phyloP scores from a whole-genome alignment of 306 rosid species.

The Lotus japonicus region DNA sequence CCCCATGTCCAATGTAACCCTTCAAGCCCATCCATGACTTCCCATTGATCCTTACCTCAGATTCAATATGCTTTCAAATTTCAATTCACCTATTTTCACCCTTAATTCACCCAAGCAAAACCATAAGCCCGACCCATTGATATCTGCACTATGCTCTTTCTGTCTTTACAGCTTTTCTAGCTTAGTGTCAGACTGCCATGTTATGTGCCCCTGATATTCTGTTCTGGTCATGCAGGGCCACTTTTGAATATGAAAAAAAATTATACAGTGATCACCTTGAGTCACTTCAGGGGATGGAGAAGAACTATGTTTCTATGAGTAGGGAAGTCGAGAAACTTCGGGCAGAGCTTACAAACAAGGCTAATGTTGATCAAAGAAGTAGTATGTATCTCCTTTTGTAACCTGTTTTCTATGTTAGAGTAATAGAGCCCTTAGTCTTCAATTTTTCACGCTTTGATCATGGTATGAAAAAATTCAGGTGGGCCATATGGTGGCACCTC shows the following conservation, averaged over 20 bases:
- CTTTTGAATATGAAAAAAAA: slow-evolving; percentile 85
- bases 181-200: neutral
- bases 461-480: slow-evolving; percentile 38
- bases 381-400: slow-evolving; percentile 40
- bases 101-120: neutral
- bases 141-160: neutral
- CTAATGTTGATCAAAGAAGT: slow-evolving; percentile 56
- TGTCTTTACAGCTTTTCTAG: slow-evolving; percentile 10
- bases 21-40: neutral
- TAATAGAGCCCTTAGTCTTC: slow-evolving; percentile 13
- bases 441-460: slow-evolving; percentile 22
- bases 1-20: neutral
- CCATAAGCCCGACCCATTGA: neutral
- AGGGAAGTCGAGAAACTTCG: slow-evolving; percentile 92
- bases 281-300: slow-evolving; percentile 95
- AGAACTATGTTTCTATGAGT: slow-evolving; percentile 85
- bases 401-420: slow-evolving; percentile 16
- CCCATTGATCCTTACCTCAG: neutral
- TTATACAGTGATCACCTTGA: slow-evolving; percentile 88
- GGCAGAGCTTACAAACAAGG: slow-evolving; percentile 68
- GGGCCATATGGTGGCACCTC: slow-evolving; percentile 72
- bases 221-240: slow-evolving; percentile 60
- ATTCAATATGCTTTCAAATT: neutral
- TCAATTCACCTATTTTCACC: neutral
- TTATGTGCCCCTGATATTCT: slow-evolving; percentile 18